Percentiles rank a stretch among this genome's conserved stretches.
These are phyloP conservation scores for Aristolochia fimbriata DNA, from an alignment of 164 flowering plant genomes.

Conservation along the genomic window DNA sequence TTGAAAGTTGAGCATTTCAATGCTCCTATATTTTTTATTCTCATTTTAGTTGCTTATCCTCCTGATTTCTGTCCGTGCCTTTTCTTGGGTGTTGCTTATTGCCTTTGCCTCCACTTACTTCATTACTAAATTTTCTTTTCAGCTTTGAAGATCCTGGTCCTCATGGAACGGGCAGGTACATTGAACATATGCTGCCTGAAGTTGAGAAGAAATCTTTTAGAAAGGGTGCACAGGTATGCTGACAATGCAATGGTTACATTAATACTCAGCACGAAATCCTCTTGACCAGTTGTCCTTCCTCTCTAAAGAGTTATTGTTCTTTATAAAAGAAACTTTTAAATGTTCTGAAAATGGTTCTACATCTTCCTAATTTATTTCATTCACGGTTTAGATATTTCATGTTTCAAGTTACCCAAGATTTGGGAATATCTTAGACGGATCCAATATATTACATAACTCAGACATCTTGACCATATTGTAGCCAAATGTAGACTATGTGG, in stretches of 20 bases:
- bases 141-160: slow-evolving; percentile 99
- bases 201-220: slow-evolving; percentile 70
- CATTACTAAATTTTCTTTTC: neutral
- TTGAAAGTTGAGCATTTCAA: too few relatives aligned
- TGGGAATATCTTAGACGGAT: too few relatives aligned
- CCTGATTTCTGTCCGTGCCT: neutral
- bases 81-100: too few relatives aligned
- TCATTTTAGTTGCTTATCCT: neutral
- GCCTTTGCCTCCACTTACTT: too few relatives aligned
- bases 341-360: neutral
- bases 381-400: too few relatives aligned
- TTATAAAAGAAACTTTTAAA: neutral
- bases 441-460: too few relatives aligned
- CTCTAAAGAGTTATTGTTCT: too few relatives aligned
- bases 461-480: too few relatives aligned
- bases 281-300: neutral
- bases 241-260: neutral
- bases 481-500: too few relatives aligned
- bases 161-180: slow-evolving; percentile 87
- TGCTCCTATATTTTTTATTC: neutral
- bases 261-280: neutral
- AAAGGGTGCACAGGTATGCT: slow-evolving; percentile 91
- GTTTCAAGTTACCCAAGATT: too few relatives aligned
- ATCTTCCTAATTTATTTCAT: too few relatives aligned
- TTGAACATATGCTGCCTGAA: slow-evolving; percentile 89